phyloP scores from a whole-genome alignment of 2,329 filamentous ascomycete genomes.

The Diaporthe vexans region DNA sequence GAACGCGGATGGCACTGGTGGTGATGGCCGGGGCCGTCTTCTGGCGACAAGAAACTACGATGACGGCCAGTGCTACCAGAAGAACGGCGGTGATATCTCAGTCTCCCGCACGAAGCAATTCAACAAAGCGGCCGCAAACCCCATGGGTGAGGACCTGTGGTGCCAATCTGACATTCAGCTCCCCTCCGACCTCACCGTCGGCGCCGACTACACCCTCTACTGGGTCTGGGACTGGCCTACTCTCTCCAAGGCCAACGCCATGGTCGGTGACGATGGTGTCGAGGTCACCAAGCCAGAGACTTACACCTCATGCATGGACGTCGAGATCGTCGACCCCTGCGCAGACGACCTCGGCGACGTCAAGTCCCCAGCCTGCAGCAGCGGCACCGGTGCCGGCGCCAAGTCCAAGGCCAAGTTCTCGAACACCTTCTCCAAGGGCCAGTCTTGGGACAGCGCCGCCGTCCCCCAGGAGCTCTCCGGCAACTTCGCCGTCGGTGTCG shows the following conservation, averaged over 20 bases:
- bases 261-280: slow-evolving; percentile 51
- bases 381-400: slow-evolving; percentile 47
- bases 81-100: slow-evolving; percentile 73
- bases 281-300: slow-evolving; percentile 51
- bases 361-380: slow-evolving; percentile 53
- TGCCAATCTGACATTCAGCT: slow-evolving; percentile 88
- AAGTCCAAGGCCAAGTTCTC: slow-evolving; percentile 44
- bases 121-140: slow-evolving; percentile 62
- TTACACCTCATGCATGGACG: slow-evolving; percentile 62
- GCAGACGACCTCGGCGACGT: slow-evolving; percentile 54
- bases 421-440: slow-evolving; percentile 52
- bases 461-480: slow-evolving; percentile 61
- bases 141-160: slow-evolving; percentile 72
- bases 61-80: slow-evolving; percentile 90
- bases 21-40: slow-evolving; percentile 82
- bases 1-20: slow-evolving; percentile 85
- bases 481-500: slow-evolving; percentile 60
- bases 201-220: slow-evolving; percentile 83
- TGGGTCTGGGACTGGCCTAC: slow-evolving; percentile 98
- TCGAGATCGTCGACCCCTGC: slow-evolving; percentile 49
- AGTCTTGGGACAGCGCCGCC: slow-evolving; percentile 59
- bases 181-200: slow-evolving; percentile 73
- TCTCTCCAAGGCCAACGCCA: slow-evolving; percentile 54
- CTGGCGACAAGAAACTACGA: slow-evolving; percentile 86
- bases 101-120: slow-evolving; percentile 69